phyloP scores from a whole-genome alignment of 345 rosid genomes.

The Populus tremula region DNA sequence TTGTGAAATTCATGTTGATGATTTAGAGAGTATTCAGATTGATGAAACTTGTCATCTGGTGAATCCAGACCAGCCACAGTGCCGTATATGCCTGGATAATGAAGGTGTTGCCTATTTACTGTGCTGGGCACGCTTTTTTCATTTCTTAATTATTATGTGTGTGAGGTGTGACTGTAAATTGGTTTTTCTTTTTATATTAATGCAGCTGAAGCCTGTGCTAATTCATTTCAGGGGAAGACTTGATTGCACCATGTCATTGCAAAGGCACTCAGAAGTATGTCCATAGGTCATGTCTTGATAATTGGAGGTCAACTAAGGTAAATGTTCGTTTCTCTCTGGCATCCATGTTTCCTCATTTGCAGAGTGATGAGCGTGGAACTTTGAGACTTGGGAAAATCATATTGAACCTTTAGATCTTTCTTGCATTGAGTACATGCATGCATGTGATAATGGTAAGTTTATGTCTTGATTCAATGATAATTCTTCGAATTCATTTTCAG shows the following conservation, averaged over 20 bases:
- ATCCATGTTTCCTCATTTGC: constrained; percentile 10
- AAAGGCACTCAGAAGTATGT: constrained; percentile 97
- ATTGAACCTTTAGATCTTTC: neutral
- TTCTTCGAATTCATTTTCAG: constrained; percentile 35
- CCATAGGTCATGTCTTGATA: constrained; percentile 95
- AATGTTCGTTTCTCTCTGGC: constrained; percentile 1
- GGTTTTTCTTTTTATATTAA: constrained; percentile 5
- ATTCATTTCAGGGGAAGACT: constrained; percentile 67
- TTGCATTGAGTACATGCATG: constrained; percentile 4
- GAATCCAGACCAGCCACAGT: constrained; percentile 72
- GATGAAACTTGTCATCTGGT: constrained; percentile 71
- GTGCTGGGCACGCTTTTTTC: constrained; percentile 19
- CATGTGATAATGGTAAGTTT: neutral
- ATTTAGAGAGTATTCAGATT: constrained; percentile 45
- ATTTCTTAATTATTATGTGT: neutral
- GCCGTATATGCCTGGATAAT: constrained; percentile 93
- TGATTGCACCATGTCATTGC: constrained; percentile 97
- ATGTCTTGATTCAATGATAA: constrained; percentile 11
- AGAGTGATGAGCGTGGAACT: neutral
- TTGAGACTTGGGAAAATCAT: neutral
- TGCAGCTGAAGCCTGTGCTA: constrained; percentile 17
- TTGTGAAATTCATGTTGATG: constrained; percentile 39
- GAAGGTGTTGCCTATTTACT: constrained; percentile 55
- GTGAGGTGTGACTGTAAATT: neutral
- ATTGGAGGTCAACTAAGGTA: constrained; percentile 99